Evolutionary conservation across 2,329 filamentous ascomycete species (phyloP).

Genomic region (Clarireedia paspali): DNA sequence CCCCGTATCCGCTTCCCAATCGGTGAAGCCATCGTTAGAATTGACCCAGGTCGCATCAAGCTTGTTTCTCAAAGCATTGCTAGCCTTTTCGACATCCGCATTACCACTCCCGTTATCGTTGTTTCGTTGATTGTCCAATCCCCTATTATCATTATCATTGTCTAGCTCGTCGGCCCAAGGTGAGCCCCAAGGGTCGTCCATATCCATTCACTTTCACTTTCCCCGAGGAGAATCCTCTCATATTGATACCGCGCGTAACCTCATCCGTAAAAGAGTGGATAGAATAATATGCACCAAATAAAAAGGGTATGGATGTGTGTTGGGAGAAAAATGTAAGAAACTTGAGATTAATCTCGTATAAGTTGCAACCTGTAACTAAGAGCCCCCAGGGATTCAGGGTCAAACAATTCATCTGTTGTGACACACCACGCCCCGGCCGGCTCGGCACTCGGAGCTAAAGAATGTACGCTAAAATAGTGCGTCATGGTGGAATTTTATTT

Average conservation of each 20-base stretch:
- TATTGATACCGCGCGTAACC: slow-evolving; percentile 20
- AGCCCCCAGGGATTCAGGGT: slow-evolving; percentile 1
- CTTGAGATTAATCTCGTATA: not conserved
- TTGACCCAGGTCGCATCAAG: slow-evolving; percentile 23
- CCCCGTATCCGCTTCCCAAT: slow-evolving; percentile 20
- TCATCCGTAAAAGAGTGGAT: not conserved
- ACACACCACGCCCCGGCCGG: not conserved
- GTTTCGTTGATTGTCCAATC: not conserved
- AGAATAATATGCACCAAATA: not conserved
- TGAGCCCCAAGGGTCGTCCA: slow-evolving; percentile 33
- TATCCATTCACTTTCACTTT: slow-evolving; percentile 22
- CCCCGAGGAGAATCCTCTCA: slow-evolving; percentile 17
- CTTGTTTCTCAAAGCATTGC: slow-evolving; percentile 15
- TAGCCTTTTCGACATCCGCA: slow-evolving; percentile 13
- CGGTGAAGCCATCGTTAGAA: slow-evolving; percentile 21
- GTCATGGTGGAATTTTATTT: not conserved
- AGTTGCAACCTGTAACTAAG: not conserved
- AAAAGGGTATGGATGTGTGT: not conserved
- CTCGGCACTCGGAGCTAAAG: not conserved
- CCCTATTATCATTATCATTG: not conserved
- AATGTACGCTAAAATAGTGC: slow-evolving; percentile 4
- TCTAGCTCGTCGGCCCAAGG: slow-evolving; percentile 31
- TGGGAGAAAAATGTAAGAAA: not conserved
- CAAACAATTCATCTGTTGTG: slow-evolving; percentile 8
- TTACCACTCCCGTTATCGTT: slow-evolving; percentile 5